These are phyloP conservation scores for Entonaema liquescens DNA, from an alignment of 495 filamentous ascomycete species.

Conservation along the genomic window DNA sequence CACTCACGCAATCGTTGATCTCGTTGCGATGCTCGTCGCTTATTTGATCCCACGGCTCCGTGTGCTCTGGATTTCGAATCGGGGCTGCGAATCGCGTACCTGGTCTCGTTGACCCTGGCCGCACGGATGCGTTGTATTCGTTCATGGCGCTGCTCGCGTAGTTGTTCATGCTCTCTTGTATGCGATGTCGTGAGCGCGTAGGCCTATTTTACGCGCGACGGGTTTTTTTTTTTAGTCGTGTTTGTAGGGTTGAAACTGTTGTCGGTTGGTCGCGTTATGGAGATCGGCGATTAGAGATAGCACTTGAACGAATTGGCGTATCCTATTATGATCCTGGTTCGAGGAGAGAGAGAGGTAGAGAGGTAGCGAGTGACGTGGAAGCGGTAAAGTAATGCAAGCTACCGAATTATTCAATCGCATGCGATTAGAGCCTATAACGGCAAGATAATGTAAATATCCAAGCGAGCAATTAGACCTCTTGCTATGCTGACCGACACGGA, in stretches of 20 bases:
- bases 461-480: slow-evolving; percentile 10
- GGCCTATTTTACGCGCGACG: slow-evolving; percentile 17
- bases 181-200: slow-evolving; percentile 23
- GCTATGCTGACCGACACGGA: slow-evolving; percentile 1
- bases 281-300: neutral
- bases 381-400: neutral
- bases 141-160: slow-evolving; percentile 44
- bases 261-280: neutral
- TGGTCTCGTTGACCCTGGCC: slow-evolving; percentile 39
- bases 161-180: slow-evolving; percentile 42
- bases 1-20: slow-evolving; percentile 85
- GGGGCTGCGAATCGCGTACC: slow-evolving; percentile 42
- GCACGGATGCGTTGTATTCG: slow-evolving; percentile 42
- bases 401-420: slow-evolving; percentile 14
- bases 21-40: slow-evolving; percentile 90
- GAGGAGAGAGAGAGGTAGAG: neutral
- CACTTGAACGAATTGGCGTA: slow-evolving; percentile 6
- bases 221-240: neutral
- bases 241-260: neutral
- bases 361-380: neutral
- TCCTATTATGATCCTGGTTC: neutral
- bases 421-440: slow-evolving; percentile 16
- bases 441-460: slow-evolving; percentile 29
- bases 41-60: slow-evolving; percentile 57
- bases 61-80: slow-evolving; percentile 46